These are phyloP conservation scores for Paecilomyces fulvus DNA, from an alignment of 2,329 filamentous ascomycete species.

Conservation along the genomic window DNA sequence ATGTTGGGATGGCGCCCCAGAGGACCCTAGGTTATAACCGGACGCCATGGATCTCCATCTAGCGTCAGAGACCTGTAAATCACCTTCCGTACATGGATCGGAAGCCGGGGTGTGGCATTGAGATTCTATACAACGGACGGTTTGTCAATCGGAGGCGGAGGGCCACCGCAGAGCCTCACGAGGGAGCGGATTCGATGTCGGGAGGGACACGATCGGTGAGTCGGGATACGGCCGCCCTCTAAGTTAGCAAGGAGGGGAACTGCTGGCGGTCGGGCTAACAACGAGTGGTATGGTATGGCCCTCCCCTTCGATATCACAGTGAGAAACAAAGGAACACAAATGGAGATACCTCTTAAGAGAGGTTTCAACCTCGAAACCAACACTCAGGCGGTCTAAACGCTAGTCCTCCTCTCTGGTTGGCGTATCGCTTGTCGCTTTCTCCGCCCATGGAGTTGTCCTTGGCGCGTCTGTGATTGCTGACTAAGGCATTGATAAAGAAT, in stretches of 20 bases:
- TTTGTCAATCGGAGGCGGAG: not conserved
- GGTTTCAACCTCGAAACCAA: not conserved
- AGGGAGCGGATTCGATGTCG: not conserved
- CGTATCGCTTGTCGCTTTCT: not conserved
- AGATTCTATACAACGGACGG: conserved; percentile 22
- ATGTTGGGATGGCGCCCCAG: conserved; percentile 33
- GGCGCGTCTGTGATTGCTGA: not conserved
- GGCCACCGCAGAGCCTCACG: not conserved
- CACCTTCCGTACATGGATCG: conserved; percentile 10
- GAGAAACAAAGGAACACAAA: not conserved
- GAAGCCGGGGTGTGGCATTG: conserved; percentile 8
- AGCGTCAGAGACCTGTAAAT: conserved; percentile 19
- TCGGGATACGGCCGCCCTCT: not conserved
- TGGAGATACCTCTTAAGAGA: not conserved
- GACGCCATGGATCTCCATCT: conserved; percentile 40
- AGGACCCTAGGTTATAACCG: conserved; percentile 34
- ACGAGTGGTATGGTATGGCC: not conserved
- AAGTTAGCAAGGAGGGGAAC: not conserved
- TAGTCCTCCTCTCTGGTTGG: not conserved
- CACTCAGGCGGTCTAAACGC: not conserved
- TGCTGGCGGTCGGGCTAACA: not conserved
- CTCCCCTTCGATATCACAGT: not conserved
- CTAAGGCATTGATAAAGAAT: not conserved
- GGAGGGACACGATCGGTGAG: not conserved
- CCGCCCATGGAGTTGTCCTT: not conserved